These are phyloP conservation scores for Cyphellophora europaea DNA, from an alignment of 2,329 filamentous ascomycete genomes.

Conservation along the genomic window DNA sequence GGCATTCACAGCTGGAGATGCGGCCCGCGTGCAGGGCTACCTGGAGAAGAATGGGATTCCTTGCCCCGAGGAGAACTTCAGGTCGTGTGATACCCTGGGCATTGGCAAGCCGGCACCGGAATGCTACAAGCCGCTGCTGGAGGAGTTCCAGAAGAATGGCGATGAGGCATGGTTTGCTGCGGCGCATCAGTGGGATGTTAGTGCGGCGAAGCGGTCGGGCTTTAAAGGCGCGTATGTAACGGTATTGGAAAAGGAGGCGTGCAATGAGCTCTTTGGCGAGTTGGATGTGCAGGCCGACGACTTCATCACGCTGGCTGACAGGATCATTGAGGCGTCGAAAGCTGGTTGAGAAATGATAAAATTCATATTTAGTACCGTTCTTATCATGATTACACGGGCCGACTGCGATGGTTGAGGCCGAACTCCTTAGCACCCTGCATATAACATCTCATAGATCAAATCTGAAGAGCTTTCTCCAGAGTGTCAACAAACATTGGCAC, in stretches of 20 bases:
- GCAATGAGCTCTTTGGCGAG: constrained; percentile 40
- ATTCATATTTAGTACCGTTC: no score
- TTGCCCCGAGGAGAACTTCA: constrained; percentile 42
- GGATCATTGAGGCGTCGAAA: constrained; percentile 3
- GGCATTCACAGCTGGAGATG: constrained; percentile 45
- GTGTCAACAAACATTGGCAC: constrained; percentile 68
- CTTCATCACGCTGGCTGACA: constrained; percentile 39
- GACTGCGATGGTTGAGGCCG: no score
- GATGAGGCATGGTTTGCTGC: constrained; percentile 45
- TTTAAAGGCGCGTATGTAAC: constrained; percentile 47
- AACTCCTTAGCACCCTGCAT: no score
- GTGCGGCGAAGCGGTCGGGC: constrained; percentile 41
- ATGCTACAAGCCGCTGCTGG: constrained; percentile 37
- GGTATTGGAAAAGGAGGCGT: constrained; percentile 43
- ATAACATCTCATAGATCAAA: no score
- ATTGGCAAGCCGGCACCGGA: constrained; percentile 42
- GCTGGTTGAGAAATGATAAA: no score
- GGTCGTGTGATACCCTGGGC: constrained; percentile 40
- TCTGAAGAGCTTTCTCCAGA: constrained; percentile 66
- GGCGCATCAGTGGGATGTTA: constrained; percentile 52
- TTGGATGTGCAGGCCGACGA: constrained; percentile 43
- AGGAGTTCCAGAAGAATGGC: constrained; percentile 25
- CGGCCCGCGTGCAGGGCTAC: constrained; percentile 41
- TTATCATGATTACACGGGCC: no score
- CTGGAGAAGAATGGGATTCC: constrained; percentile 40